Evolutionary conservation across 2,329 filamentous ascomycete genomes (phyloP), one percentile per base, ranked within the genome.

Genomic region (Diaporthe humulicola): DNA sequence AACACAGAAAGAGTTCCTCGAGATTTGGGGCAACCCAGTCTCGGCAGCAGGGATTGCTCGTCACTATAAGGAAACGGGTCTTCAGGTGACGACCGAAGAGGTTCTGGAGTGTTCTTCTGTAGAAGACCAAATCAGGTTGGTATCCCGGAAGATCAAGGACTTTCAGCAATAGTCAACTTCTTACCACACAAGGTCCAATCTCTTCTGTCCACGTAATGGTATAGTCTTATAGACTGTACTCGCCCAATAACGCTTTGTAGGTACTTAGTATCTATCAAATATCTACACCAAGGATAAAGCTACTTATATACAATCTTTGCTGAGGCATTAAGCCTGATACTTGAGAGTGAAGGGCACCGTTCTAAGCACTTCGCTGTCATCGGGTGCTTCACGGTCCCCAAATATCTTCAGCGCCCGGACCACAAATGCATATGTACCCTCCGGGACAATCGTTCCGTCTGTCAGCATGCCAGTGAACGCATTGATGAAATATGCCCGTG

Each of bases 401-500:
- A 61, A 61, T 28, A 61, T 61, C 38, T 30, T 61, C 0, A 61
- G 58, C 38, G 58, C 36, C 36, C n/a, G 36, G 8, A 70, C 67
- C 0, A 45, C 67, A 42, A 70, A 56, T 25, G n/a, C 36, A 8
- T 70, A 70, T 9, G 25, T 45, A n/a, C 67, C 67, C 67, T 70
- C 67, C 4, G 67, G 67, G 8, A 57, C 50, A 22, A 70, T 40
- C 3, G 48, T 70, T 6, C 67, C 67, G 17, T 70, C 67, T 6
- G 67, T 42, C 67, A 70, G 38, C 67, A 70, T 52, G 7, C 67
- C 67, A 28, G 67, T 70, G n/a, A 70, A 70, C 6, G 67, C 48
- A 28, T 52, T 56, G 30, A 56, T 70, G 9, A 30, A 70, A 42
- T 52, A 52, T 2, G 45, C 50, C 25, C 67, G 50, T 12, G 67